A percentile compares a stretch with the other conserved stretches of the same genome.
Conservation (phyloP, 2,329 filamentous ascomycete genomes). For the Myriosclerotinia duriaeana region DNA sequence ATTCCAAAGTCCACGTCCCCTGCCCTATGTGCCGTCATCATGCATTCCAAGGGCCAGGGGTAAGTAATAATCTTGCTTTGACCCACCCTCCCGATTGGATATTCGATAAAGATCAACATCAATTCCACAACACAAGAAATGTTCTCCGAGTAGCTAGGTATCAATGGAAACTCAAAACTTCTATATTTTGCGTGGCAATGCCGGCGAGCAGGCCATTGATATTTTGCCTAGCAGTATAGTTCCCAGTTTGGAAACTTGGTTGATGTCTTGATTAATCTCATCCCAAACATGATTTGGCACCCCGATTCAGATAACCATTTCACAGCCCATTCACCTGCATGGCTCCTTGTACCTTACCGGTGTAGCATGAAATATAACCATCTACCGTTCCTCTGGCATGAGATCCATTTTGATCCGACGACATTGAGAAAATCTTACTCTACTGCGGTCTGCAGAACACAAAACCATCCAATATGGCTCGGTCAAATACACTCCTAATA, state of each 20-base stretch:
- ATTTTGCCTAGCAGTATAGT: not conserved
- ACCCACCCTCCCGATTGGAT: slow-evolving; percentile 1
- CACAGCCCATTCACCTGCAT: not conserved
- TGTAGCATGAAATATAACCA: not conserved
- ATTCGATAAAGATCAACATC: slow-evolving; percentile 1
- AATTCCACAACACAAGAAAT: not conserved
- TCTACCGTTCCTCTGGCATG: not conserved
- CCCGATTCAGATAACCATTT: not conserved
- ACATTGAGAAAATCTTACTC: not conserved
- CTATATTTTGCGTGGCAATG: not conserved
- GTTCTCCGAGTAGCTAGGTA: not conserved
- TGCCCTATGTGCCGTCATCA: slow-evolving; percentile 22
- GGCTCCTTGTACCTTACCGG: not conserved
- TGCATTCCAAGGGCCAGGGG: slow-evolving; percentile 24
- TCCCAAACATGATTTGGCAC: not conserved
- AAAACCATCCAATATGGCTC: slow-evolving; percentile 24
- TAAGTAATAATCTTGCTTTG: slow-evolving; percentile 25
- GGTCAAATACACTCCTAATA: slow-evolving; percentile 29
- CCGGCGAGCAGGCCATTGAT: not conserved
- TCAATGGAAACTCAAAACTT: not conserved
- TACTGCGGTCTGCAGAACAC: not conserved
- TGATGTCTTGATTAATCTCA: not conserved
- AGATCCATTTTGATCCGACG: not conserved
- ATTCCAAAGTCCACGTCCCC: slow-evolving; percentile 5
- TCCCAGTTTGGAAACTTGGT: not conserved